phyloP scores from a whole-genome alignment of 208 protist genomes.

The Leptomonas pyrrhocoris region DNA sequence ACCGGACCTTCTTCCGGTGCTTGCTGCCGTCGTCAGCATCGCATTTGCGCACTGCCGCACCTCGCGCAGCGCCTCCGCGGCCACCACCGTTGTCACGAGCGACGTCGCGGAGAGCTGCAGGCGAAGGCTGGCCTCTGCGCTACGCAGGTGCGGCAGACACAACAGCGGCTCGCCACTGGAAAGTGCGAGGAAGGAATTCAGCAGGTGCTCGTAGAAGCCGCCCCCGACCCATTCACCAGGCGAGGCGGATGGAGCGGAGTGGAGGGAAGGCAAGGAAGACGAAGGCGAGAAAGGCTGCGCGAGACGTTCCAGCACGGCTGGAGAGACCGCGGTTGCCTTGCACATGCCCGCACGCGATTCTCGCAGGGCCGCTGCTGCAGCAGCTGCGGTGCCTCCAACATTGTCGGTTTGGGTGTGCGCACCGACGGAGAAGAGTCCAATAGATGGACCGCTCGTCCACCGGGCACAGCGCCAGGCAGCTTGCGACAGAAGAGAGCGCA shows the following conservation, averaged over 20 bases:
- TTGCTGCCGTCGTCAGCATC: background rate
- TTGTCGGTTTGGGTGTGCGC: no score
- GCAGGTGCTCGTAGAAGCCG: conserved; percentile 29
- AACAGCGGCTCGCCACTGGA: conserved; percentile 12
- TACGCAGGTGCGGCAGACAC: conserved; percentile 28
- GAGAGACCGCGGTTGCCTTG: background rate
- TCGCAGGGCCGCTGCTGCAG: background rate
- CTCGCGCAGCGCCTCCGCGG: conserved; percentile 57
- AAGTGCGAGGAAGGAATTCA: conserved; percentile 31
- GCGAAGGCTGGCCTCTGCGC: conserved; percentile 35
- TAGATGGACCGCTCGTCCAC: conserved; percentile 21
- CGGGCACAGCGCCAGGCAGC: conserved; percentile 55
- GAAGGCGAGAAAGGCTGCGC: background rate
- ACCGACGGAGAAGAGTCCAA: background rate
- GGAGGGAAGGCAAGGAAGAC: background rate
- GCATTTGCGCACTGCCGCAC: conserved; percentile 39
- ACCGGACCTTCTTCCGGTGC: background rate
- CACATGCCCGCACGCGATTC: background rate
- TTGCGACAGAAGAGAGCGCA: conserved; percentile 47
- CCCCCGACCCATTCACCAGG: conserved; percentile 5
- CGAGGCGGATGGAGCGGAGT: background rate
- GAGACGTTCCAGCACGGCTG: conserved; percentile 3
- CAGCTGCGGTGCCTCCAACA: background rate
- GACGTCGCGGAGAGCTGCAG: conserved; percentile 39
- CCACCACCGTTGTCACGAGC: conserved; percentile 39